Base-by-base conservation (phyloP, 2,329 filamentous ascomycete species). In the Curvularia sp. region DNA sequence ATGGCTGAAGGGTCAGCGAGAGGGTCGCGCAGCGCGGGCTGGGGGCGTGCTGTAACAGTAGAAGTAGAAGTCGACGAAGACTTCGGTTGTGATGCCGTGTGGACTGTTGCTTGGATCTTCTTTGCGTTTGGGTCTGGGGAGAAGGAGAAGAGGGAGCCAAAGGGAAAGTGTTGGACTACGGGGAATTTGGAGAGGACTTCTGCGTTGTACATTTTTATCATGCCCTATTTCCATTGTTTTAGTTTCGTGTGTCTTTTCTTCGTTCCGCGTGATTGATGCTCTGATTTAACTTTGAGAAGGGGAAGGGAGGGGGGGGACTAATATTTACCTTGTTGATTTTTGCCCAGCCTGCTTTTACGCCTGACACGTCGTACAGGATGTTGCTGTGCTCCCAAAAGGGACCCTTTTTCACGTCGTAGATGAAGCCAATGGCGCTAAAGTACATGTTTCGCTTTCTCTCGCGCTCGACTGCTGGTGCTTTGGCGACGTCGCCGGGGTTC, bases 161-260 rank as follows among this genome's bases (percentile, higher is more conserved):
- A 82, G 3, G 78, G 80, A 57, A 83, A 98, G 78, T 99, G 95
- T 78, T 99, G 95, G n/a, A 99, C 92, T 2, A 99, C 95, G 2
- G 95, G 95, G 73, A 97, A 97, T 77, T 99, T 99, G 38, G 91
- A 92, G 13, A 99, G 82, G 3, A 99, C 95, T 80, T 99, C 95
- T 18, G 92, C 95, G 66, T 96, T 93, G 80, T 94, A 99, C 95
- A 99, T 99, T 79, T 98, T 99, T 71, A 99, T 87, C 95, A 99
- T 98, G 50, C 95, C 95, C 88, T 90, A 39, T 41, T 3, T 10
- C 7, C 6, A 5, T 48, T 47, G 5, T 46, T 42, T 67, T 49
- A 66, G 63, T 45, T 10, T 27, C 15, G 27, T 38, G 28, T 49
- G 38, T 27, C n/a, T 1, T 7, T 42, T 45, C 2, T 13, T 18